Base-by-base conservation (phyloP, 1,284 basidiomycete genomes). In the Rhodotorula sp. region DNA sequence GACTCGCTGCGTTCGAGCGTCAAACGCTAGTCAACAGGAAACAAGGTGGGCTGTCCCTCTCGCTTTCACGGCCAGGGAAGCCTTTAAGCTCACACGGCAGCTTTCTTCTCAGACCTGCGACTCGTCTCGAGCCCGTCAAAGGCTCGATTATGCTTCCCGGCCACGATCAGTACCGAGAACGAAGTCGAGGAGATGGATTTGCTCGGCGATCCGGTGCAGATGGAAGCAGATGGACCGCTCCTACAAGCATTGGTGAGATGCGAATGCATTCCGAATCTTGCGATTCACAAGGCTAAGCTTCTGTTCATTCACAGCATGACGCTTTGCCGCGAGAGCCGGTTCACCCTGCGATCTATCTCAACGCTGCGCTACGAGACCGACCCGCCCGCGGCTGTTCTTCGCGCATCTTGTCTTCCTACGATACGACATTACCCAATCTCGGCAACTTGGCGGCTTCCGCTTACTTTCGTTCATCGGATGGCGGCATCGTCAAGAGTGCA, bases 321-420 rank as follows among this genome's bases (percentile, higher is more conserved):
- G 30, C 26, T 12, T 42, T 57, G 15, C 69, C 66, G 7, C n/a
- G 29, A 24, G 46, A 62, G 6, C 62, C 62, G 8, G 20, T 73
- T 2, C 65, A 71, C 29, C 69, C 70, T 7, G 65, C 72, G 24
- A 60, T 74, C 17, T 51, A 58, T 29, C 62, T 74, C 44, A 66
- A 69, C 48, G 30, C 49, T 26, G 63, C 22, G 17, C 53, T 58
- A 33, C 59, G 14, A 20, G 54, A 17, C 12, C 58, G 18, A 14
- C 51, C 49, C 3, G 4, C 29, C 12, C 51, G 42, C 33, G 1
- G 30, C 17, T 8, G 6, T 37, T 20, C 20, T 12, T 55, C 62
- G n/a, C 62, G 71, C 24, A 65, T 69, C 46, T 26, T 37, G 10
- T 26, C 49, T 4, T 7, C 24, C 1, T 65, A 63, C 53, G 49